Evolutionary conservation across 257 asterid species (phyloP).

Genomic region (Solanum pinnatisectum): DNA sequence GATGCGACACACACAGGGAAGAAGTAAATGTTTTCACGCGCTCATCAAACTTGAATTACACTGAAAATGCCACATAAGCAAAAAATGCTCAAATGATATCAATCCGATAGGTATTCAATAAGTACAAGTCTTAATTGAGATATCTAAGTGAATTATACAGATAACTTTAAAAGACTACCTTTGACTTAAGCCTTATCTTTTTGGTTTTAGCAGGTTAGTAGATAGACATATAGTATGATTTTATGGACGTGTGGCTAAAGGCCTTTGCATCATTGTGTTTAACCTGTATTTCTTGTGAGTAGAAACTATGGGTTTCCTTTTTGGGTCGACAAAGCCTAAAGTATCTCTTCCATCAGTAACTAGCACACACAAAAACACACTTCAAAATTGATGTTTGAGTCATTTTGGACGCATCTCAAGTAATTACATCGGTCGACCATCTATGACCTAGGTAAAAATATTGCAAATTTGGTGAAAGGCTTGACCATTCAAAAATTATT

Average conservation of each 20-base stretch:
- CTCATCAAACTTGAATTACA: too few species aligned
- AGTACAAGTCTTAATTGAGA: too few species aligned
- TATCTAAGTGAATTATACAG: too few species aligned
- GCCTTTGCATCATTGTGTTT: not conserved
- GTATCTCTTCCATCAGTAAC: not conserved
- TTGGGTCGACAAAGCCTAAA: not conserved
- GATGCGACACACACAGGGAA: too few species aligned
- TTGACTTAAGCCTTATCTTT: too few species aligned
- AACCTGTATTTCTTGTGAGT: not conserved
- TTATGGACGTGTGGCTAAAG: not conserved
- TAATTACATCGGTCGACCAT: not conserved
- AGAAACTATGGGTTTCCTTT: not conserved
- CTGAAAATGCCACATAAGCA: too few species aligned
- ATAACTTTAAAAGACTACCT: rapidly evolving
- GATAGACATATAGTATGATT: not conserved
- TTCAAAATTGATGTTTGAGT: not conserved
- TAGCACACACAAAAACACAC: not conserved
- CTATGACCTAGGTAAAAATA: not conserved
- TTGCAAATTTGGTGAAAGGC: not conserved
- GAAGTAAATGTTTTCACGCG: too few species aligned
- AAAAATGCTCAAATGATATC: too few species aligned
- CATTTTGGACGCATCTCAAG: not conserved
- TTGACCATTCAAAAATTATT: not conserved
- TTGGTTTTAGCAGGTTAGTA: not conserved
- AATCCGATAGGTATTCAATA: too few species aligned